A percentile compares a stretch with the other conserved stretches of the same genome.
Evolutionary conservation across 2,329 filamentous ascomycete genomes (phyloP).

Genomic region (Fusarium compactum): DNA sequence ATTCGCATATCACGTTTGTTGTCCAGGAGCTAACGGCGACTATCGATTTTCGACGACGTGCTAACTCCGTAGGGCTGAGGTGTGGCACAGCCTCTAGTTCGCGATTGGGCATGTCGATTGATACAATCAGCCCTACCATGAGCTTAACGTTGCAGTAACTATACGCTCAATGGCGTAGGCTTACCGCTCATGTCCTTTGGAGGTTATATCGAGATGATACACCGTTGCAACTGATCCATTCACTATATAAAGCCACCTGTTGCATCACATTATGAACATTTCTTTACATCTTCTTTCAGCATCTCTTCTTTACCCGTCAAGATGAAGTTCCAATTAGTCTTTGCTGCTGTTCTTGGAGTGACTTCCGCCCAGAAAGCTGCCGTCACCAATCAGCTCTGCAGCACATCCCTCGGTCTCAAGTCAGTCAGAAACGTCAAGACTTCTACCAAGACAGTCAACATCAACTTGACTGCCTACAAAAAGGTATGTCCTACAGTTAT

Average conservation of each 20-base stretch:
- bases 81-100: background rate
- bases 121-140: background rate
- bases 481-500: background rate
- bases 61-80: background rate
- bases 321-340: background rate
- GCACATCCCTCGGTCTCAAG: background rate
- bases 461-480: background rate
- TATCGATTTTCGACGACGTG: background rate
- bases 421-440: background rate
- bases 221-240: accelerated
- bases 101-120: background rate
- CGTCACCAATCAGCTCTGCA: background rate
- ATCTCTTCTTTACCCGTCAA: background rate
- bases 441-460: background rate
- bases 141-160: background rate
- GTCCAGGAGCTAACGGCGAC: background rate
- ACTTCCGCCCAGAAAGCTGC: accelerated
- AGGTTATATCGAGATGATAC: background rate
- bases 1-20: background rate
- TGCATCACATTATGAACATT: too few relatives aligned
- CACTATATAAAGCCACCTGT: background rate
- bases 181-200: accelerated
- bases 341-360: accelerated
- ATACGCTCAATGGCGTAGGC: accelerated
- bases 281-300: too few relatives aligned